A percentile compares a stretch with the other conserved stretches of the same genome.
phyloP scores from a whole-genome alignment of 2,329 filamentous ascomycete species.

The Plectosphaerella sp. region DNA sequence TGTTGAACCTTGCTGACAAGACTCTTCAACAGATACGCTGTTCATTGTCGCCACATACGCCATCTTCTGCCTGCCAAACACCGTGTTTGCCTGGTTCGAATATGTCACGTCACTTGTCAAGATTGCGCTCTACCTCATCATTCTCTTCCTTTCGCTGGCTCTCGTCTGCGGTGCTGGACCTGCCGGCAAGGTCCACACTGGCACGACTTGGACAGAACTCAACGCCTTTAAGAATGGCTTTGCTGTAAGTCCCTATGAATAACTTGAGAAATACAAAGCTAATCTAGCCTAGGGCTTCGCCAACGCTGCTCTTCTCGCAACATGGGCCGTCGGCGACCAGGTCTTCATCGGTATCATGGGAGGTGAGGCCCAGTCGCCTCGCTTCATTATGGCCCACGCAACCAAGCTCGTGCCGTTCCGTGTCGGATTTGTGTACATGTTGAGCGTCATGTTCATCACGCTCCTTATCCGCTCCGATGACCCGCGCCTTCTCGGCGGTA shows the following conservation, averaged over 20 bases:
- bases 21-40: not conserved
- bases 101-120: not conserved
- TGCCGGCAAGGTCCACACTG: not conserved
- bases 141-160: not conserved
- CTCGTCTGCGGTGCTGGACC: not conserved
- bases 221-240: not conserved
- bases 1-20: not conserved
- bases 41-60: not conserved
- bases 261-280: too few species aligned
- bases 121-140: conserved; percentile 1
- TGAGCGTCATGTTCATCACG: not conserved
- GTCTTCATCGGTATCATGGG: conserved; percentile 3
- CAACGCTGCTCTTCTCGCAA: not conserved
- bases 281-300: not conserved
- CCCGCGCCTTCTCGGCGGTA: not conserved
- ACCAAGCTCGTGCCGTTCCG: conserved; percentile 1
- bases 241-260: not conserved
- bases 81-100: not conserved
- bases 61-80: conserved; percentile 1
- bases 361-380: not conserved
- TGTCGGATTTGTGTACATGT: not conserved
- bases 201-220: not conserved
- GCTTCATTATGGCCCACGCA: conserved; percentile 2
- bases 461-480: not conserved
- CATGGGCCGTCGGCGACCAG: not conserved